Evolutionary conservation across 441 rosid species (phyloP), one percentile per base, ranked within the genome.

Genomic region (Hura crepitans): DNA sequence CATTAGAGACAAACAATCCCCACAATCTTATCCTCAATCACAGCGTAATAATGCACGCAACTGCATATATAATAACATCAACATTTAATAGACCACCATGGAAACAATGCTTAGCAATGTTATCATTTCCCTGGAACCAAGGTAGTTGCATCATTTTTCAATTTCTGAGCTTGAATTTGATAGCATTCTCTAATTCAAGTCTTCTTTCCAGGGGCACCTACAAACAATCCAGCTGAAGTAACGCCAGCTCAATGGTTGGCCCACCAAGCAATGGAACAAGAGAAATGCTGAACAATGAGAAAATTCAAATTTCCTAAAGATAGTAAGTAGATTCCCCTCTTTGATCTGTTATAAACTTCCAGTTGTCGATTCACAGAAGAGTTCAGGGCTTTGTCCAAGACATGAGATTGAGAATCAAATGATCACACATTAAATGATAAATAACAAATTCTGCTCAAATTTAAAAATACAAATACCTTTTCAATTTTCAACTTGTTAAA

Each of bases 401-500:
- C 11, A 61, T 37, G 12, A 27, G 58, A 46, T 9, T 53, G 20
- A 35, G 25, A 51, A 18, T 51, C 20, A 30, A 22, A 43, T 10
- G 27, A 50, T 30, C 23, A 53, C 12, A 1, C 8, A 59, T 6
- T 14, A 25, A 63, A 22, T 27, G 6, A 39, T 20, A 22, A 20
- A 37, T 3, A 15, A 4, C 64, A 66, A 62, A 25, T 42, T 0
- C 20, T 33, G 17, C 23, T 28, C 8, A 4, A 18, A 30, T 10
- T n/a, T 17, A 55, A 60, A 57, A 22, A 35, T 5, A 37, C 2
- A 74, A 63, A 61, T 76, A 90, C 99, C 97, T 92, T 95, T 10
- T 89, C 94, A 62, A 95, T 85, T 75, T 90, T 89, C 83, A 95
- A 79, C 81, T 95, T 95, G 88, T 85, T 92, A 79, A 92, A 87